phyloP scores from a whole-genome alignment of 306 rosid genomes.

The Benincasa hispida region DNA sequence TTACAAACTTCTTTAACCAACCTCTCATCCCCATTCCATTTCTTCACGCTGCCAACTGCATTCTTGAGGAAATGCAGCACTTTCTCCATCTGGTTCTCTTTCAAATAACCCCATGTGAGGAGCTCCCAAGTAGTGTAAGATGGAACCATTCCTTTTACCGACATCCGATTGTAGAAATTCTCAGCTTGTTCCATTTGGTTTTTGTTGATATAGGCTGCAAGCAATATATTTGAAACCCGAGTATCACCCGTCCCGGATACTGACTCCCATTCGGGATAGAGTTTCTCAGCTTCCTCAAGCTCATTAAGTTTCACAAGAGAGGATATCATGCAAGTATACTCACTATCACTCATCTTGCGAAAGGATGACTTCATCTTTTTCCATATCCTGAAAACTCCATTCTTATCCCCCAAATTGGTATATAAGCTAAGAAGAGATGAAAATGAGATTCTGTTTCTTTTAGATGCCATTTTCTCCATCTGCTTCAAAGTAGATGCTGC shows the following conservation, averaged over 20 bases:
- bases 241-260: conserved; percentile 59
- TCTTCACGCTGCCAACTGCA: conserved; percentile 55
- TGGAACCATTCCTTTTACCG: conserved; percentile 34
- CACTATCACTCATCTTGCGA: conserved; percentile 65
- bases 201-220: conserved; percentile 58
- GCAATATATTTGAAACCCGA: conserved; percentile 55
- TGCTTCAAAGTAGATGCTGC: conserved; percentile 66
- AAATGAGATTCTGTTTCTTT: conserved; percentile 37
- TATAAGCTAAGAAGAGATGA: conserved; percentile 79
- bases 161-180: conserved; percentile 30
- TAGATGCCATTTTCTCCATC: conserved; percentile 56
- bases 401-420: conserved; percentile 62
- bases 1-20: conserved; percentile 46
- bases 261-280: conserved; percentile 67
- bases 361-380: conserved; percentile 47
- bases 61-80: conserved; percentile 43
- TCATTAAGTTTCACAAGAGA: conserved; percentile 68
- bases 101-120: conserved; percentile 62
- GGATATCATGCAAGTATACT: conserved; percentile 72
- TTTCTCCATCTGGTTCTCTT: conserved; percentile 33
- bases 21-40: conserved; percentile 44
- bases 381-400: conserved; percentile 60
- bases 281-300: conserved; percentile 59
- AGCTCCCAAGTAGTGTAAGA: conserved; percentile 83
- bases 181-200: conserved; percentile 63